phyloP scores from a whole-genome alignment of 2,329 filamentous ascomycete species.

The Ambrosiella xylebori region DNA sequence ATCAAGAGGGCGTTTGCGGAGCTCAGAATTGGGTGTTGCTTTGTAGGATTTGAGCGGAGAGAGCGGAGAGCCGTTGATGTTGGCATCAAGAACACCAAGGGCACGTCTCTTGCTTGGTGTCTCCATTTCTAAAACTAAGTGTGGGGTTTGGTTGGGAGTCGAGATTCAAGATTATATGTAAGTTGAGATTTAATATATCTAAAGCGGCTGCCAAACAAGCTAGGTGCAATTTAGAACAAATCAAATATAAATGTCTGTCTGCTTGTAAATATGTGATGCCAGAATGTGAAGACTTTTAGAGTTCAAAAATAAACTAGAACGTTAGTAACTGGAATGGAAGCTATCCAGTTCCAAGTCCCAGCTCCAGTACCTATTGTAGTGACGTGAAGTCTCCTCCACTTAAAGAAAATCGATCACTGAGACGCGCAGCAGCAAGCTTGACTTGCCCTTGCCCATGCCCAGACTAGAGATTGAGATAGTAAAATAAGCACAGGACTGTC shows the following conservation, averaged over 20 bases:
- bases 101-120: slow-evolving; percentile 14
- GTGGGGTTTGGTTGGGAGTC: not conserved
- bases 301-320: not conserved
- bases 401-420: not conserved
- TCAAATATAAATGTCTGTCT: not conserved
- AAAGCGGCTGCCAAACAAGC: not conserved
- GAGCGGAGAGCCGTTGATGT: slow-evolving; percentile 11
- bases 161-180: not conserved
- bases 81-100: slow-evolving; percentile 12
- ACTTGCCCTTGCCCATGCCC: not conserved
- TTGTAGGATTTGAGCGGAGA: slow-evolving; percentile 8
- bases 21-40: slow-evolving; percentile 3
- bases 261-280: not conserved
- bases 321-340: not conserved
- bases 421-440: not conserved
- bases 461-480: not conserved
- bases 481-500: not conserved
- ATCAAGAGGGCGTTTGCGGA: slow-evolving; percentile 5
- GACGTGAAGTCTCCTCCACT: not conserved
- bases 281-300: not conserved
- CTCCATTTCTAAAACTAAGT: slow-evolving; percentile 1
- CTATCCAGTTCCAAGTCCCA: not conserved
- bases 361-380: not conserved
- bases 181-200: not conserved
- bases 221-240: not conserved